These are phyloP conservation scores for Botrytis medusae DNA, from an alignment of 2,329 filamentous ascomycete species.

Conservation along the genomic window DNA sequence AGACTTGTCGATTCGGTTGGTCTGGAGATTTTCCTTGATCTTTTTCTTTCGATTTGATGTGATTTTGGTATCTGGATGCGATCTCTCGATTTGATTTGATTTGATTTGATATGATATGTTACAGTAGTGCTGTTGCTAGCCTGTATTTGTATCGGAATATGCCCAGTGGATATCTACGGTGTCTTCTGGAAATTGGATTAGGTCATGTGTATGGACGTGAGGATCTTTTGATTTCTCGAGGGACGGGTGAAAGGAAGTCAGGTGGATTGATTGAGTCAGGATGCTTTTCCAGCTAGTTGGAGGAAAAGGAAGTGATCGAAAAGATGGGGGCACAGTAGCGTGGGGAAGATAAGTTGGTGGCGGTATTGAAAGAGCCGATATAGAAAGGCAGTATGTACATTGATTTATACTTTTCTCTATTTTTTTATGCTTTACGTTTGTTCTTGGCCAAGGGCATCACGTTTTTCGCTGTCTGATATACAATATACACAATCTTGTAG, in stretches of 20 bases:
- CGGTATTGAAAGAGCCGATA: not conserved
- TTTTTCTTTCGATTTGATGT: not conserved
- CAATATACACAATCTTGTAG: not conserved
- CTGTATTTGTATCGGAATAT: not conserved
- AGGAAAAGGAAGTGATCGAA: not conserved
- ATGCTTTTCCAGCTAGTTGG: not conserved
- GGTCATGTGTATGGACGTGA: constrained; percentile 1
- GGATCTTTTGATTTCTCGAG: not conserved
- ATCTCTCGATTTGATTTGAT: not conserved
- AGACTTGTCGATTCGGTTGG: not conserved
- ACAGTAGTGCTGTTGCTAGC: not conserved
- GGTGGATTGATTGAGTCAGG: not conserved
- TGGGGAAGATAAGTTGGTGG: not conserved
- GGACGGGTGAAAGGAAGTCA: not conserved
- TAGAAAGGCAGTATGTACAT: not conserved
- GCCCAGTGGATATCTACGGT: not conserved
- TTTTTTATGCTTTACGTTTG: not conserved
- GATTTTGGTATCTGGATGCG: not conserved
- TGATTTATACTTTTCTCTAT: not conserved
- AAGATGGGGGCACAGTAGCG: not conserved
- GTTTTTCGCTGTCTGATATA: not conserved
- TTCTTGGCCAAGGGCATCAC: not conserved
- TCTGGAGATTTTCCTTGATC: not conserved
- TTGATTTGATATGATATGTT: too few species aligned
- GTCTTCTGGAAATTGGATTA: not conserved